Conservation (phyloP, 2,329 filamentous ascomycete genomes). For the Cadophora luteo-olivacea region DNA sequence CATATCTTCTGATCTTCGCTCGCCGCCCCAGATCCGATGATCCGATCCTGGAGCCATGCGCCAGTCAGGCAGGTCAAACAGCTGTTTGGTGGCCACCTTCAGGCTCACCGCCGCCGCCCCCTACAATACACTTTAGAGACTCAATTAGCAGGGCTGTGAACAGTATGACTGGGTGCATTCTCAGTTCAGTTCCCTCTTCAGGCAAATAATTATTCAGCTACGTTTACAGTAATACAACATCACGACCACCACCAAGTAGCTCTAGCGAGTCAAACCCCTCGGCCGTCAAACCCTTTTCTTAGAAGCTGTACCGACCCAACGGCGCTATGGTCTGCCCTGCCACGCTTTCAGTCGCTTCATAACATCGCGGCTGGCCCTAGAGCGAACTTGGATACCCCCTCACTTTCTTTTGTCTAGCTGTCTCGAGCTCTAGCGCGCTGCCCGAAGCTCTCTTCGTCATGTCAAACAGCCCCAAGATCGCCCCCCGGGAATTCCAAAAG, state of each 20-base stretch:
- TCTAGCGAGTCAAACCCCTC: not conserved
- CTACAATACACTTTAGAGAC: not conserved
- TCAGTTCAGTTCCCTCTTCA: constrained; percentile 14
- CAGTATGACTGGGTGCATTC: not conserved
- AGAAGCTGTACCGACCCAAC: not conserved
- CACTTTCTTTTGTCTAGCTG: constrained; percentile 3
- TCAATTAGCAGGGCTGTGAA: not conserved
- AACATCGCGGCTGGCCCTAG: constrained; percentile 14
- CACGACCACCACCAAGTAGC: not conserved
- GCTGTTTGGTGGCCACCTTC: not conserved
- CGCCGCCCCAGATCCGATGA: constrained; percentile 2
- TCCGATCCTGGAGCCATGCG: not conserved
- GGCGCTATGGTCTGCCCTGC: constrained; percentile 14
- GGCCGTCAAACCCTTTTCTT: not conserved
- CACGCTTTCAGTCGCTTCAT: not conserved
- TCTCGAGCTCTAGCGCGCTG: not conserved
- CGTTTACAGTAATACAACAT: constrained; percentile 12
- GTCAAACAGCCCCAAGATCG: constrained; percentile 20
- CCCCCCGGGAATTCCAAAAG: constrained; percentile 1
- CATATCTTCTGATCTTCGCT: constrained; percentile 15
- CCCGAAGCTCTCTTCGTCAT: constrained; percentile 16
- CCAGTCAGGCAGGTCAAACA: not conserved
- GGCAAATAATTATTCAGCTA: not conserved
- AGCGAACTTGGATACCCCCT: constrained; percentile 10
- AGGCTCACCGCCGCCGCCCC: not conserved